Percentiles rank a stretch among this genome's conserved stretches.
Evolutionary conservation across 2,329 filamentous ascomycete species (phyloP).

Genomic region (Scortechinia acanthostroma): DNA sequence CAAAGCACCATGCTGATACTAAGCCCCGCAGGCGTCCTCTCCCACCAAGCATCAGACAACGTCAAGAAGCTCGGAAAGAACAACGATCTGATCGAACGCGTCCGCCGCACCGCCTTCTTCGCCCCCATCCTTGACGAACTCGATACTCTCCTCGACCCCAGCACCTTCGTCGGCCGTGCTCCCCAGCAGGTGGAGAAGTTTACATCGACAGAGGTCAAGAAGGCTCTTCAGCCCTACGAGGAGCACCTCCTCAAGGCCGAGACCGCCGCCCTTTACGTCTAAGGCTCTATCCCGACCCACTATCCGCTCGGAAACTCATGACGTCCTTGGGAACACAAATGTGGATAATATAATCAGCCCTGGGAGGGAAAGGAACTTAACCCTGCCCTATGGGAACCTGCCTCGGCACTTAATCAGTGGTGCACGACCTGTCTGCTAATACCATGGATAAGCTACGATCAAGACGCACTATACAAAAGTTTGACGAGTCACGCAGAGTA

Average conservation of each 20-base stretch:
- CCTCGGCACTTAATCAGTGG: too few species aligned
- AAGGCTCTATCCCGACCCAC: too few species aligned
- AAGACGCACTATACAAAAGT: too few species aligned
- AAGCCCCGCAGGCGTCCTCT: conserved; percentile 32
- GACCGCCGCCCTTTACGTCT: not conserved
- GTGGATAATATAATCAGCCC: too few species aligned
- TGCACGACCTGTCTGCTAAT: too few species aligned
- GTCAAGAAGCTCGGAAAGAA: conserved; percentile 58
- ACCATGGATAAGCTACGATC: too few species aligned
- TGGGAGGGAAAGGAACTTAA: too few species aligned
- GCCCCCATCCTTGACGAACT: conserved; percentile 39
- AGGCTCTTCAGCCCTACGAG: conserved; percentile 31
- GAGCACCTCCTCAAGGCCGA: not conserved
- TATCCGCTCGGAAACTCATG: too few species aligned
- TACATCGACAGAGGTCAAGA: conserved; percentile 32
- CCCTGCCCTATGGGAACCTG: too few species aligned
- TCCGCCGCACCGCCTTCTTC: conserved; percentile 51
- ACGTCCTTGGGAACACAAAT: too few species aligned
- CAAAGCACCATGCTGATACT: not conserved
- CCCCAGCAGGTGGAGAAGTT: conserved; percentile 42
- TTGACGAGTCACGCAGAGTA: too few species aligned
- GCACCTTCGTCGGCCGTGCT: conserved; percentile 40
- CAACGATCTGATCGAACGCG: conserved; percentile 60
- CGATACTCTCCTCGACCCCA: conserved; percentile 39
- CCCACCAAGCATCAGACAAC: conserved; percentile 50